A percentile compares a stretch with the other conserved stretches of the same genome.
Conservation (phyloP, 2,329 filamentous ascomycete genomes). For the Phyllachora maydis region DNA sequence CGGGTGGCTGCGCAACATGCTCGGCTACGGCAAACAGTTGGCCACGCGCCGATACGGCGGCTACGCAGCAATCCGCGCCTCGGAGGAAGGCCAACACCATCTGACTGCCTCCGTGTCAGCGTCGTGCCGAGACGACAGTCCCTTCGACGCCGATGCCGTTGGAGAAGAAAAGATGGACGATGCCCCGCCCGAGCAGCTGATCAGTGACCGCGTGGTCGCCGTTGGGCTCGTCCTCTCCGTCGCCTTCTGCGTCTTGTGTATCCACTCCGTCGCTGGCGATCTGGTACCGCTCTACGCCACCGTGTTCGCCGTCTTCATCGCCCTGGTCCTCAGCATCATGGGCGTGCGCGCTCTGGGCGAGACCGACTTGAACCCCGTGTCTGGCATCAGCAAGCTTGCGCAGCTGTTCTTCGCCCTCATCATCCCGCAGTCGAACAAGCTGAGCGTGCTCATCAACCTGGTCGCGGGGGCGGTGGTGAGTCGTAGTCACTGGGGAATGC, state of each 20-base stretch:
- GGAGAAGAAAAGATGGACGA: conserved; percentile 51
- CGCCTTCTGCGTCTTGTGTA: conserved; percentile 58
- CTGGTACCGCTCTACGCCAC: conserved; percentile 64
- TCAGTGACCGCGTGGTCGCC: conserved; percentile 48
- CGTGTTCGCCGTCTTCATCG: conserved; percentile 62
- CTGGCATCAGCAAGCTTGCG: conserved; percentile 88
- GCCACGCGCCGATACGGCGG: no score
- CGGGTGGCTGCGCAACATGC: not conserved
- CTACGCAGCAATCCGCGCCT: conserved; percentile 2
- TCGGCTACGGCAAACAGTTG: no score
- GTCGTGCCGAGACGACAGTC: not conserved
- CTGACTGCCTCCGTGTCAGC: not conserved
- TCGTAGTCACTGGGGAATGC: no score
- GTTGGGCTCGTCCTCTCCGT: conserved; percentile 63
- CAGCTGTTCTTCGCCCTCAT: conserved; percentile 89
- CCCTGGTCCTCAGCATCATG: conserved; percentile 59
- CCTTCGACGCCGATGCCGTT: conserved; percentile 48
- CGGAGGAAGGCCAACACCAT: not conserved
- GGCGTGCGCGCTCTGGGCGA: conserved; percentile 50
- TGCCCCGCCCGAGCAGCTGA: conserved; percentile 64
- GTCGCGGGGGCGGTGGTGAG: conserved; percentile 65
- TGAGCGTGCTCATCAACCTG: conserved; percentile 85
- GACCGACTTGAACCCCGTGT: conserved; percentile 91
- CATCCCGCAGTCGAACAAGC: conserved; percentile 59
- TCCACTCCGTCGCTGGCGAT: conserved; percentile 64